phyloP scores from a whole-genome alignment of 768 basidiomycete genomes.

The Suillus decipiens region DNA sequence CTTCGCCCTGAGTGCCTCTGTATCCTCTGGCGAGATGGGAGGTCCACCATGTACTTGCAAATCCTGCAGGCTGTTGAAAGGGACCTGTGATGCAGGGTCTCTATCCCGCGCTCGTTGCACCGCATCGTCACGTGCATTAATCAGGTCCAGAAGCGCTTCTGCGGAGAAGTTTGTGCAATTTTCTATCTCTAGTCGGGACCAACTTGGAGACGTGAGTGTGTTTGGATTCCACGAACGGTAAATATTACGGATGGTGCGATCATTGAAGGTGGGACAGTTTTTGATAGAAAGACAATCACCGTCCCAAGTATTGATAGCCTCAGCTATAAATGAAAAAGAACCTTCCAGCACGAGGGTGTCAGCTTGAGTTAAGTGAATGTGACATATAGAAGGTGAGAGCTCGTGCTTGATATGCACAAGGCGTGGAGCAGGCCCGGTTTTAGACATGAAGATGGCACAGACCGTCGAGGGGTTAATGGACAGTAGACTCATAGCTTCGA shows the following conservation, averaged over 20 bases:
- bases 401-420: conserved; percentile 4
- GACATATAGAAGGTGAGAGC: not conserved
- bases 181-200: conserved; percentile 5
- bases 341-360: conserved; percentile 5
- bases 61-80: not conserved
- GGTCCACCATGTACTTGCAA: not conserved
- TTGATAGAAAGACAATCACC: not conserved
- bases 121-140: conserved; percentile 1
- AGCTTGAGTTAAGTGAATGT: not conserved
- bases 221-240: not conserved
- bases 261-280: not conserved
- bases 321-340: not conserved
- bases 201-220: conserved; percentile 1
- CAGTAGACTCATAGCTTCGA: conserved; percentile 6
- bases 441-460: conserved; percentile 54
- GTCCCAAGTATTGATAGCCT: not conserved
- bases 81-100: not conserved
- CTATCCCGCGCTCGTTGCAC: conserved; percentile 1
- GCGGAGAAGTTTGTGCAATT: not conserved
- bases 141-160: not conserved
- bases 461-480: conserved; percentile 4
- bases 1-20: not conserved
- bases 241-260: not conserved
- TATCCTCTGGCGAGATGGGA: not conserved
- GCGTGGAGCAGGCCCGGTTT: conserved; percentile 50